Evolutionary conservation across 2,329 filamentous ascomycete species (phyloP), one percentile per base, ranked within the genome.

Genomic region (Chaetomium strumarium): DNA sequence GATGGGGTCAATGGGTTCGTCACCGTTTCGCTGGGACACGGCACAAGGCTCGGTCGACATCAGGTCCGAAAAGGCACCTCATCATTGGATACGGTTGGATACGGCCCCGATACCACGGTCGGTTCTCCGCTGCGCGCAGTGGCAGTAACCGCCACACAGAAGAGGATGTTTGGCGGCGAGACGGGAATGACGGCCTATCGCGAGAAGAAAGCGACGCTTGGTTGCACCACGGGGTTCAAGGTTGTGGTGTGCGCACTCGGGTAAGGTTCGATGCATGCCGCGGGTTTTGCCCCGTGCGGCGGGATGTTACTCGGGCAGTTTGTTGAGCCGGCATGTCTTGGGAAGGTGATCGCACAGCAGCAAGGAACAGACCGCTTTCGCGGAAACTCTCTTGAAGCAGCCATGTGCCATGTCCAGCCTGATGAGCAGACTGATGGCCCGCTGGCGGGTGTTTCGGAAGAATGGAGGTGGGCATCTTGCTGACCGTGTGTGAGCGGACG

Each of bases 21-120:
- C 56, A 56, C 55, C 55, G 58, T 59, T 60, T 60, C 48, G 55
- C 55, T 54, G 57, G 57, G 46, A 58, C 52, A 46, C 40, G 46
- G 44, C 45, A 38, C 38, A 46, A 46, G 53, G 55, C 52, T 52
- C 40, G 45, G 42, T 52, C 49, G 49, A 54, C 49, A 37, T 16
- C 34, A 37, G 31, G 13, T 12, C 16, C 4, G 24, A 42, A 19
- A 36, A 38, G 29, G 48, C 6, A 40, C 45, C 36, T 36, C 44
- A 39, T 45, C 40, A 41, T 43, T 42, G 44, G 17, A 29, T 29
- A 16, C 31, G 19, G 36, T 14, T 36, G 34, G 31, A 33, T 8
- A 7, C 7, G 31, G 31, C 14, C 5, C 7, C 2, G 14, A n/a
- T 5, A 13, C 13, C 13, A 4, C 34, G 34, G 12, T 37, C 13